A percentile compares a stretch with the other conserved stretches of the same genome.
phyloP scores from a whole-genome alignment of 208 protist genomes.

The Leishmania major region DNA sequence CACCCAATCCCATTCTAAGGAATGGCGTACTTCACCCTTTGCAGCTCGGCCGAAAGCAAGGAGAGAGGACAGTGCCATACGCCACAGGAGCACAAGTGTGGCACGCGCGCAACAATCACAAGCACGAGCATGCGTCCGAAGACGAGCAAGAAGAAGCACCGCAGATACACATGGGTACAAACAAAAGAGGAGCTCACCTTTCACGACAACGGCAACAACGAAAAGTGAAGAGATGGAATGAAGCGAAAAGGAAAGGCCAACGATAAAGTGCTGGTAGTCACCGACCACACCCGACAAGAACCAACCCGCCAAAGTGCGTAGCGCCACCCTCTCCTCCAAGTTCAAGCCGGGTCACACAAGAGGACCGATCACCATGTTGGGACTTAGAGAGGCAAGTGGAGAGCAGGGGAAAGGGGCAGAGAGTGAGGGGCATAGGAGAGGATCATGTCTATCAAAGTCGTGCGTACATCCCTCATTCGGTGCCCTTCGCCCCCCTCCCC shows the following conservation, averaged over 20 bases:
- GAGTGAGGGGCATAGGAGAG: neutral
- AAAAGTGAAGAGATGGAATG: neutral
- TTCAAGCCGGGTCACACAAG: neutral
- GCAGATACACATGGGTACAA: neutral
- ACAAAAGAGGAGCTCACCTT: neutral
- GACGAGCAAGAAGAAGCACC: neutral
- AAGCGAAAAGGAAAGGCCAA: neutral
- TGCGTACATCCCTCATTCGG: neutral
- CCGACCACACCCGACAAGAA: neutral
- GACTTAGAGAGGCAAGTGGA: neutral
- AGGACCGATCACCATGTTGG: neutral
- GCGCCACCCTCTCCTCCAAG: neutral
- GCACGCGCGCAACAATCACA: neutral
- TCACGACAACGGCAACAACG: neutral
- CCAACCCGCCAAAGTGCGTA: neutral
- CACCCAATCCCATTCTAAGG: neutral
- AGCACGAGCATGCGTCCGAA: neutral
- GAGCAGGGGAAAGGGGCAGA: neutral
- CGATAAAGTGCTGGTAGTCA: neutral
- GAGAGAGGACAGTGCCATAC: neutral
- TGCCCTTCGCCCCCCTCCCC: neutral
- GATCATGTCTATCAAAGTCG: neutral
- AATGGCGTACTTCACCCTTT: neutral
- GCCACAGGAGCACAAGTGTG: neutral
- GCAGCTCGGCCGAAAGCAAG: neutral